A percentile compares a stretch with the other conserved stretches of the same genome.
These are phyloP conservation scores for Colletotrichum trifolii DNA, from an alignment of 2,329 filamentous ascomycete species.

Conservation along the genomic window DNA sequence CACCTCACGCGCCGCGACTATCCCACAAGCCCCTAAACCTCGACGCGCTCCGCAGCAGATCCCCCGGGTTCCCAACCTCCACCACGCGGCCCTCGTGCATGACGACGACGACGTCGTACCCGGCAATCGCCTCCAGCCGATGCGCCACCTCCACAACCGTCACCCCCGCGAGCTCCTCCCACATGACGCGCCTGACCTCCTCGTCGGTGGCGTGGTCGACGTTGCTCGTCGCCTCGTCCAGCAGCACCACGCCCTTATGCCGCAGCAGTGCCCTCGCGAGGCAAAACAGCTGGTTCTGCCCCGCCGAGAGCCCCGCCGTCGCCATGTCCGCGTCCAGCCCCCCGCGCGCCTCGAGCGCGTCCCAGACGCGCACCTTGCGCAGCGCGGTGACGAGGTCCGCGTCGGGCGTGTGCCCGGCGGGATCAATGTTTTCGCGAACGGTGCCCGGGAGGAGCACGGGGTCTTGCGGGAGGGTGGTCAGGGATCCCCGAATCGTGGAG, in stretches of 20 bases:
- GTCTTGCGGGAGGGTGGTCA: conserved; percentile 62
- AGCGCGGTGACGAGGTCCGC: conserved; percentile 54
- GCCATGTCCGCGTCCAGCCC: conserved; percentile 51
- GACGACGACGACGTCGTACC: conserved; percentile 44
- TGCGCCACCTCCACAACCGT: conserved; percentile 47
- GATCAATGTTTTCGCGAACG: conserved; percentile 60
- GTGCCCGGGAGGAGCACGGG: conserved; percentile 57
- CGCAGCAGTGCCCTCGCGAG: conserved; percentile 57
- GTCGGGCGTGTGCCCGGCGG: conserved; percentile 46
- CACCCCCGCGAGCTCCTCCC: conserved; percentile 38
- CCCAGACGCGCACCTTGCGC: conserved; percentile 55
- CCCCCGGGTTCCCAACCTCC: conserved; percentile 42
- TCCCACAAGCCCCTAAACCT: conserved; percentile 42
- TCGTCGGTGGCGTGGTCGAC: conserved; percentile 44
- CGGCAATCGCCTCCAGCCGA: conserved; percentile 42
- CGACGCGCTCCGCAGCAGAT: conserved; percentile 39
- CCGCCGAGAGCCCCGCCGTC: conserved; percentile 50
- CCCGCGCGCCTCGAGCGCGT: conserved; percentile 48
- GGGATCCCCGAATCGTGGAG: conserved; percentile 53
- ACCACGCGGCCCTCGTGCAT: conserved; percentile 43
- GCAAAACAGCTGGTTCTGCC: conserved; percentile 60
- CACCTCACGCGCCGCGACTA: conserved; percentile 30
- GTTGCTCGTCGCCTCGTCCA: conserved; percentile 48
- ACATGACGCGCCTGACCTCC: conserved; percentile 40
- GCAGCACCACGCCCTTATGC: conserved; percentile 44